Evolutionary conservation across 208 protist species (phyloP), one percentile per base, ranked within the genome.

Genomic region (Phytomonas francai): DNA sequence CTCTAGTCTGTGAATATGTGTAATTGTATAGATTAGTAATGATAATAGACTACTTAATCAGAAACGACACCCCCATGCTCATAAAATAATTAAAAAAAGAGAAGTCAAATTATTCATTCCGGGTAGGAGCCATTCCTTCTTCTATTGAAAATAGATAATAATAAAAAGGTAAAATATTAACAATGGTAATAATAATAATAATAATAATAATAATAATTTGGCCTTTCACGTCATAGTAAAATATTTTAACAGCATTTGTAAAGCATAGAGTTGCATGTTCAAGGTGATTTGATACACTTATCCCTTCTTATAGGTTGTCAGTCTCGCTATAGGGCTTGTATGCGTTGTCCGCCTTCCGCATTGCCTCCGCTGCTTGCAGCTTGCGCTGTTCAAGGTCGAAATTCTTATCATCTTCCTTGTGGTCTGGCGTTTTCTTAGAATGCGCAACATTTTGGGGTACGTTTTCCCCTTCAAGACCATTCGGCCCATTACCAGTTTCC

Each of bases 181-280:
- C 19, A 45, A 45, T 45, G 19, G 19, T 45, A 45, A 45, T 11
- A 45, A 45, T 45, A 45, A 39, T 39, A 9, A 39, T 39, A 9
- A 22, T 58, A 69, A 68, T 6, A 58, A 65, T 33, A 70, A 63
- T 31, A 63, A 60, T 36, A 61, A 60, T n/a, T 32, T 39, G 19
- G 5, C 0, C 70, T 69, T 39, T 33, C 33, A 33, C 16, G 19
- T 33, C 16, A 58, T 49, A 22, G 34, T 25, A 51, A 63, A 63
- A 63, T 45, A 63, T 6, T 45, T 42, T 45, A 63, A 63, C 8
- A 63, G 19, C 22, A n/a, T 63, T 36, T 22, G 25, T 63, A 25
- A 22, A 63, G 54, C 5, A 58, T 22, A 57, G 22, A 27, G 49
- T 57, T 27, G 34, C 12, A 36, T 63, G 22, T 49, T 63, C 19